These are phyloP conservation scores for Candida manassasensis DNA, from an alignment of 805 yeast species.

Conservation along the genomic window DNA sequence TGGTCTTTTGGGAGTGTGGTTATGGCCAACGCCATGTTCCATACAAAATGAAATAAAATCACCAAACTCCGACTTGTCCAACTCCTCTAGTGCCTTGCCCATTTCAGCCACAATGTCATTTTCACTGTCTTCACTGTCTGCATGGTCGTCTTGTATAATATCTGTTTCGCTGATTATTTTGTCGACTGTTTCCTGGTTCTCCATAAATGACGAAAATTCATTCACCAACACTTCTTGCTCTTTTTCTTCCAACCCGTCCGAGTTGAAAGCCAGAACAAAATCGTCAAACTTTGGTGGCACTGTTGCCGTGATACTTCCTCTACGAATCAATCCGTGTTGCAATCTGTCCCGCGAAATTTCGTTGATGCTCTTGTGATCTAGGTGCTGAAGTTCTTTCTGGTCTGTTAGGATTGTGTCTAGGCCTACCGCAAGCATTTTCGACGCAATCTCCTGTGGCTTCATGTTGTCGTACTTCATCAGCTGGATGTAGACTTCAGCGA, in stretches of 20 bases:
- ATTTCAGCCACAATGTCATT: constrained; percentile 5
- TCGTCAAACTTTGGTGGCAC: constrained; percentile 6
- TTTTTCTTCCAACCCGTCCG: constrained; percentile 1
- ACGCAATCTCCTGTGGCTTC: constrained; percentile 1
- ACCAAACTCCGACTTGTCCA: constrained; percentile 10
- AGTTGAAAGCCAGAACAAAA: constrained; percentile 3
- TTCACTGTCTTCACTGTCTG: neutral
- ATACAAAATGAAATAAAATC: constrained; percentile 9
- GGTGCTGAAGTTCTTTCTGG: neutral
- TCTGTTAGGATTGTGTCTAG: neutral
- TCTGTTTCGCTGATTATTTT: constrained; percentile 3
- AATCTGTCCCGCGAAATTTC: constrained; percentile 9
- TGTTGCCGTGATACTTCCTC: constrained; percentile 4
- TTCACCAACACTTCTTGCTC: constrained; percentile 2
- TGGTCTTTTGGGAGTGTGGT: neutral
- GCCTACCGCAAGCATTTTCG: neutral
- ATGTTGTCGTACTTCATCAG: neutral
- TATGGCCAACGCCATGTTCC: constrained; percentile 17
- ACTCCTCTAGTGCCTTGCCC: constrained; percentile 7
- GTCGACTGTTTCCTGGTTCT: constrained; percentile 5
- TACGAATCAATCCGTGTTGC: constrained; percentile 9
- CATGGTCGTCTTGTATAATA: constrained; percentile 2
- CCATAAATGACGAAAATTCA: constrained; percentile 5
- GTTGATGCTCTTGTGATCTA: neutral
- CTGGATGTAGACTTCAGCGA: constrained; percentile 4